Conservation (phyloP, 1,284 basidiomycete genomes). For the Mycena citricolor region DNA sequence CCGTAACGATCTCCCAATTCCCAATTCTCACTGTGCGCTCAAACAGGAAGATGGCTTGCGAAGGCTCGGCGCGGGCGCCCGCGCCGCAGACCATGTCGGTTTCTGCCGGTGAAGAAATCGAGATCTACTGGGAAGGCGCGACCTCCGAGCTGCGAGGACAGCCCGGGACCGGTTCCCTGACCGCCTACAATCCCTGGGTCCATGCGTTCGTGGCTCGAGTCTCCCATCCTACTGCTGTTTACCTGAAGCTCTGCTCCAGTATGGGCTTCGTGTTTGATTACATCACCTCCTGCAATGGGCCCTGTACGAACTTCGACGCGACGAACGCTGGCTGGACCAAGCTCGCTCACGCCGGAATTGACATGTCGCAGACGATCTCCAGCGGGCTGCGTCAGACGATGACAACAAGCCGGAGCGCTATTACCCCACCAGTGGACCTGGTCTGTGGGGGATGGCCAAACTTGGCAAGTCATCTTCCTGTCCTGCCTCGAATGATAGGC, state of each 20-base stretch:
- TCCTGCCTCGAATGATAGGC: neutral
- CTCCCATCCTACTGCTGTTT: neutral
- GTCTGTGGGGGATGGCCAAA: slow-evolving; percentile 28
- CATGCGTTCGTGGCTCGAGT: slow-evolving; percentile 23
- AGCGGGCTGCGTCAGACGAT: slow-evolving; percentile 30
- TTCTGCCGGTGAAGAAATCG: slow-evolving; percentile 22
- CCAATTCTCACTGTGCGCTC: neutral
- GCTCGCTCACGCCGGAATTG: slow-evolving; percentile 36
- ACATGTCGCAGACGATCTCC: slow-evolving; percentile 34
- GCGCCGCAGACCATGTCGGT: slow-evolving; percentile 23
- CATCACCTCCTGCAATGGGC: slow-evolving; percentile 38
- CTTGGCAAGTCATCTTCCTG: slow-evolving; percentile 12
- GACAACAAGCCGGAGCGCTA: slow-evolving; percentile 26
- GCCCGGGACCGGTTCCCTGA: slow-evolving; percentile 22
- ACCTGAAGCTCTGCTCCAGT: slow-evolving; percentile 8
- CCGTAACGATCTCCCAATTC: neutral
- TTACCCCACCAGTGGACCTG: slow-evolving; percentile 22
- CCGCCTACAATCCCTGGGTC: slow-evolving; percentile 26
- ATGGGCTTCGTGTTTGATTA: slow-evolving; percentile 39
- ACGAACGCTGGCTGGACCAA: slow-evolving; percentile 40
- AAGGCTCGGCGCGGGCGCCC: slow-evolving; percentile 20
- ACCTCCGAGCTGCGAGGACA: slow-evolving; percentile 25
- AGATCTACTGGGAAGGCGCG: slow-evolving; percentile 25
- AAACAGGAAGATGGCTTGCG: slow-evolving; percentile 27
- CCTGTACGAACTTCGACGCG: slow-evolving; percentile 36